These are phyloP conservation scores for Rachicladosporium sp. DNA, from an alignment of 2,329 filamentous ascomycete genomes.

Conservation along the genomic window DNA sequence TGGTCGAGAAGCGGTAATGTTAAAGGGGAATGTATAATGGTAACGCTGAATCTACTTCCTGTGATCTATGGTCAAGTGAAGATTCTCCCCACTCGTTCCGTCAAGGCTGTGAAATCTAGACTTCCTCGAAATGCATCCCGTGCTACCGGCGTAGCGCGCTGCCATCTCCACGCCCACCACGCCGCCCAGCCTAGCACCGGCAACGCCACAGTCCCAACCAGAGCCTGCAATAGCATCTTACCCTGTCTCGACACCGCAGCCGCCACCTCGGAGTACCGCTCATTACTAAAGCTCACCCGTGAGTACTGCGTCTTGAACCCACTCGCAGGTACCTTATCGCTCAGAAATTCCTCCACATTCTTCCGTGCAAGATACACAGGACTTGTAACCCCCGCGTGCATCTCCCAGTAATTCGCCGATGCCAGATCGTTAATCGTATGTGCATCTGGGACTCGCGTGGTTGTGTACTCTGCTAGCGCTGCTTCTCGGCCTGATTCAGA, in stretches of 20 bases:
- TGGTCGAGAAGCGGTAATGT: constrained; percentile 70
- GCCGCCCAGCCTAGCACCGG: constrained; percentile 14
- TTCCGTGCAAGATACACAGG: constrained; percentile 71
- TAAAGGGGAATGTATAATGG: not conserved
- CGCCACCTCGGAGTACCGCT: constrained; percentile 76
- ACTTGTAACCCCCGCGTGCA: constrained; percentile 74
- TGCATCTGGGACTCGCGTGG: constrained; percentile 61
- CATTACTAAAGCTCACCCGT: constrained; percentile 84
- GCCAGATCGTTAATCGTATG: constrained; percentile 89
- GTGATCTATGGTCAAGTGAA: too few relatives aligned
- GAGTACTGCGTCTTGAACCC: constrained; percentile 92
- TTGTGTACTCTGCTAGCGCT: constrained; percentile 63
- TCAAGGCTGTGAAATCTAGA: not conserved
- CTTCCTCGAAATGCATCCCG: not conserved
- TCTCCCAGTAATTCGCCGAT: constrained; percentile 82
- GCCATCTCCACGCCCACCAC: constrained; percentile 18
- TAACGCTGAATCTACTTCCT: too few relatives aligned
- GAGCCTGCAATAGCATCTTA: constrained; percentile 23
- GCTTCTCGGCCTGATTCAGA: constrained; percentile 24
- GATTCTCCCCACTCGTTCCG: not conserved
- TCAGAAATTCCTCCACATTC: constrained; percentile 71
- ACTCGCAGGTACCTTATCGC: constrained; percentile 58
- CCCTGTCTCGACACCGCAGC: constrained; percentile 58
- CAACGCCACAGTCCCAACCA: constrained; percentile 37
- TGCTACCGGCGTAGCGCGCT: constrained; percentile 6